Evolutionary conservation across 768 basidiomycete species (phyloP).

Genomic region (Gloeophyllum trabeum): DNA sequence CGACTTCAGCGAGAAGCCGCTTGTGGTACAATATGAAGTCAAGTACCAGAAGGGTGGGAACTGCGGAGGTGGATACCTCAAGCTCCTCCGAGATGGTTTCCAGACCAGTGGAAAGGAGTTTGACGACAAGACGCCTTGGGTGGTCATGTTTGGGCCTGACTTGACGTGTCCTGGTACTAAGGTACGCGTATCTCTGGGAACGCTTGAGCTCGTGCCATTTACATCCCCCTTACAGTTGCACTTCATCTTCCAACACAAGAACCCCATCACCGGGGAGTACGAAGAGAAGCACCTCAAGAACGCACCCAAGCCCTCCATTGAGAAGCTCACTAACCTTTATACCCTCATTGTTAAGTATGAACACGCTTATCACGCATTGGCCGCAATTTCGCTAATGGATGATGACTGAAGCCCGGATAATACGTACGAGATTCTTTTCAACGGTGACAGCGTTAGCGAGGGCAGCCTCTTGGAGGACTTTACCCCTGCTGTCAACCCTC

Average conservation of each 20-base stretch:
- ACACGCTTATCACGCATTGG: neutral
- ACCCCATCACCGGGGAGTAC: constrained; percentile 81
- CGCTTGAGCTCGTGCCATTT: constrained; percentile 1
- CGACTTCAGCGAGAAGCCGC: constrained; percentile 72
- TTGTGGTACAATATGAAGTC: constrained; percentile 97
- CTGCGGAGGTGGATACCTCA: constrained; percentile 98
- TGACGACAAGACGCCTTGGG: constrained; percentile 88
- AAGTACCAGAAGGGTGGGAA: constrained; percentile 99
- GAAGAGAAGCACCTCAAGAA: constrained; percentile 94
- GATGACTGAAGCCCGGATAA: constrained; percentile 63
- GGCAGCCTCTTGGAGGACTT: constrained; percentile 92
- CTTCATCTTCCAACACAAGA: constrained; percentile 99
- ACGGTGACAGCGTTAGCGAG: constrained; percentile 69
- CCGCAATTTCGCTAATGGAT: constrained; percentile 2
- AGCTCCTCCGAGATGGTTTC: constrained; percentile 90
- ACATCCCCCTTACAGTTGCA: constrained; percentile 49
- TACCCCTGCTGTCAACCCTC: constrained; percentile 84
- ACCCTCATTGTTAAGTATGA: constrained; percentile 87
- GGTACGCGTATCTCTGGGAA: constrained; percentile 27
- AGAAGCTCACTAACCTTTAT: constrained; percentile 88
- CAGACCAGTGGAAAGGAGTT: constrained; percentile 90
- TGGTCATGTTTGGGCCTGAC: constrained; percentile 97
- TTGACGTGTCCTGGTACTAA: constrained; percentile 87
- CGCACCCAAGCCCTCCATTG: constrained; percentile 77
- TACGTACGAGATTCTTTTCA: constrained; percentile 86